Evolutionary conservation across 495 filamentous ascomycete genomes (phyloP).

Genomic region (Extremus antarcticus): DNA sequence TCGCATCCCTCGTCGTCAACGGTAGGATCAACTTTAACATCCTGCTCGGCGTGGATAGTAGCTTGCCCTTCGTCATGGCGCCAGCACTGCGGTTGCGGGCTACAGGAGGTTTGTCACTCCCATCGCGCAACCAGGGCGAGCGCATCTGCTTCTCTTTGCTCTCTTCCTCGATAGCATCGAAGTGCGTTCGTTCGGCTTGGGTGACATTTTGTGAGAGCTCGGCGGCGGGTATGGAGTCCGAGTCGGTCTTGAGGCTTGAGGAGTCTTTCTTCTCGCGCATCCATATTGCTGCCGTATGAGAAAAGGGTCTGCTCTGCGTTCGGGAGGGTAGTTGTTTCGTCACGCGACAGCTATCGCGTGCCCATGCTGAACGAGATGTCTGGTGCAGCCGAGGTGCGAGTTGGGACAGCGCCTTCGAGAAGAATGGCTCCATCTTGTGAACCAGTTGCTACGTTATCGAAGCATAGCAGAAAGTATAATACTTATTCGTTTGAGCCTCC

Average conservation of each 20-base stretch:
- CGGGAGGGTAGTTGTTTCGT: not conserved
- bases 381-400: not conserved
- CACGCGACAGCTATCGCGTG: not conserved
- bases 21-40: constrained; percentile 85
- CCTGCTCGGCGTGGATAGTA: constrained; percentile 80
- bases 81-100: constrained; percentile 37
- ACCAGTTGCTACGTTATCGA: not conserved
- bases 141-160: constrained; percentile 41
- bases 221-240: constrained; percentile 22
- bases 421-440: not conserved
- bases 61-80: constrained; percentile 65
- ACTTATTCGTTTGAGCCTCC: too few relatives aligned
- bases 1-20: constrained; percentile 50
- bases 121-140: constrained; percentile 61
- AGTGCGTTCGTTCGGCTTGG: constrained; percentile 30
- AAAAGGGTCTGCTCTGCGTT: not conserved
- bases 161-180: constrained; percentile 32
- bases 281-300: not conserved
- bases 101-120: constrained; percentile 47
- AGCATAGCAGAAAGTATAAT: not conserved
- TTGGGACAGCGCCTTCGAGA: not conserved
- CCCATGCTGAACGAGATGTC: not conserved
- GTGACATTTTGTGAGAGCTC: constrained; percentile 29
- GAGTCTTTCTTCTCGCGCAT: constrained; percentile 1
- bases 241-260: constrained; percentile 4